phyloP scores from a whole-genome alignment of 768 basidiomycete species.

The Amanita pallidorosea region DNA sequence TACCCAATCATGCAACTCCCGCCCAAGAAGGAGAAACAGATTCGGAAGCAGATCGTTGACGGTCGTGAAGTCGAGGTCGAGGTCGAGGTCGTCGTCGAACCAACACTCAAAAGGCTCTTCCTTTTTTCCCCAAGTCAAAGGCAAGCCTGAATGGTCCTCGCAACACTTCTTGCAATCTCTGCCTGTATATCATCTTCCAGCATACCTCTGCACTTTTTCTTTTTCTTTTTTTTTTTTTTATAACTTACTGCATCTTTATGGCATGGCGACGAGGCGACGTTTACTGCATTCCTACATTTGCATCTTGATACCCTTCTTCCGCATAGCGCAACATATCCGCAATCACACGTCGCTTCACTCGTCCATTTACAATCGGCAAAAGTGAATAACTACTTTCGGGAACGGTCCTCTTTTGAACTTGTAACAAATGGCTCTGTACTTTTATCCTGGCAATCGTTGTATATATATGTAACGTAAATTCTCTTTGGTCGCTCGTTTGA shows the following conservation, averaged over 20 bases:
- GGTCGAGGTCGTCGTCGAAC: slow-evolving; percentile 46
- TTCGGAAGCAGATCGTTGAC: slow-evolving; percentile 39
- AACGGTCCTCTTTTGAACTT: slow-evolving; percentile 2
- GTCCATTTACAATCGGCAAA: not conserved
- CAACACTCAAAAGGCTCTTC: slow-evolving; percentile 56
- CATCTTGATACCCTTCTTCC: slow-evolving; percentile 5
- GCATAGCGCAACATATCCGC: slow-evolving; percentile 4
- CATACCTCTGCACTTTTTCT: slow-evolving; percentile 5
- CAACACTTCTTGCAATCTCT: not conserved
- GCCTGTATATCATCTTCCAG: not conserved
- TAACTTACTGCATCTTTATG: slow-evolving; percentile 5
- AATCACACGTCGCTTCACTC: not conserved
- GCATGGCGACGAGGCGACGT: slow-evolving; percentile 4
- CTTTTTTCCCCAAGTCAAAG: slow-evolving; percentile 38
- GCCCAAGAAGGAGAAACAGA: slow-evolving; percentile 45
- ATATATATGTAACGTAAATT: slow-evolving; percentile 7
- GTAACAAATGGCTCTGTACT: slow-evolving; percentile 7
- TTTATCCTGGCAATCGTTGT: slow-evolving; percentile 6
- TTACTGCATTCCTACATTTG: not conserved
- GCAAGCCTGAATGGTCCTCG: not conserved
- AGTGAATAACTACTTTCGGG: slow-evolving; percentile 5
- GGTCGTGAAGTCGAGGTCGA: slow-evolving; percentile 44
- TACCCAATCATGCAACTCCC: slow-evolving; percentile 54
- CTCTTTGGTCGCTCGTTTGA: not conserved
- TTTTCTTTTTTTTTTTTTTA: too few relatives aligned